phyloP scores from a whole-genome alignment of 2,329 filamentous ascomycete genomes.

The Keithomyces neogunnii region DNA sequence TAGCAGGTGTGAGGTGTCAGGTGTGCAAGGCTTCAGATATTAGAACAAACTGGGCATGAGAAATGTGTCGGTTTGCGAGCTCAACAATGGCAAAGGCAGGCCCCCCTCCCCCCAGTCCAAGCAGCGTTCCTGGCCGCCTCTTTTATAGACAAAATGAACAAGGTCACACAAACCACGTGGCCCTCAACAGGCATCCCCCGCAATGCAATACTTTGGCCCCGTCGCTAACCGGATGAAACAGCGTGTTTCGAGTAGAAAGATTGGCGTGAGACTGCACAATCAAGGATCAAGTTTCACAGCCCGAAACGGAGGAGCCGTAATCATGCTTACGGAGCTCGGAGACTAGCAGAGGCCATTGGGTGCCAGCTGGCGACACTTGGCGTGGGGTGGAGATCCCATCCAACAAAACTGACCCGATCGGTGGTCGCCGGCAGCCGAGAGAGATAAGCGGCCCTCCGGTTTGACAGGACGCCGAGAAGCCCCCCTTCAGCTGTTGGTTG shows the following conservation, averaged over 20 bases:
- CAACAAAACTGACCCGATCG: slow-evolving; percentile 2
- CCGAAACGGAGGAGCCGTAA: no score
- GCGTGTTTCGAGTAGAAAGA: no score
- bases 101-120: not conserved
- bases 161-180: not conserved
- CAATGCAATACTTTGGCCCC: not conserved
- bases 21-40: no score
- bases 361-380: not conserved
- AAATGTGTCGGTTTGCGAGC: no score
- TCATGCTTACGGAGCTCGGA: not conserved
- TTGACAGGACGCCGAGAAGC: no score
- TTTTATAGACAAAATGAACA: not conserved
- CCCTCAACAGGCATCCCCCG: not conserved
- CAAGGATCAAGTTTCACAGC: no score
- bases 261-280: no score
- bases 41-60: no score
- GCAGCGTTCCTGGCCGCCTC: not conserved
- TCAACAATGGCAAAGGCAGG: no score
- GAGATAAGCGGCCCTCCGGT: no score
- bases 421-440: slow-evolving; percentile 13
- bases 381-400: not conserved
- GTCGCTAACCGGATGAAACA: not conserved
- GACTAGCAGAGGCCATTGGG: not conserved
- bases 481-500: not conserved
- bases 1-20: no score